Percentiles rank a stretch among this genome's conserved stretches.
Conservation (phyloP, 1,284 basidiomycete genomes). For the Flammula alnicola region DNA sequence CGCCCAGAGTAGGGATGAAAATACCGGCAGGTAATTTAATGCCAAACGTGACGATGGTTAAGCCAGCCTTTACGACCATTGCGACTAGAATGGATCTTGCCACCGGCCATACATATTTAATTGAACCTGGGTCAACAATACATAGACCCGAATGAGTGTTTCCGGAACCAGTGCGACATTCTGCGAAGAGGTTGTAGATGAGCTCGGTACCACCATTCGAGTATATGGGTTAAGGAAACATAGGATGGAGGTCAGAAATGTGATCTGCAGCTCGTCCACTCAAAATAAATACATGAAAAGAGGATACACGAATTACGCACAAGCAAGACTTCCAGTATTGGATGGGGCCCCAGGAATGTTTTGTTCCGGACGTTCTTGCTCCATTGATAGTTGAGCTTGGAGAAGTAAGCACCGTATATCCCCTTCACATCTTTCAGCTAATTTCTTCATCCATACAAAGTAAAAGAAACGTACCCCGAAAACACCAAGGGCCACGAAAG, state of each 20-base stretch:
- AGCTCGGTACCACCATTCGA: constrained; percentile 94
- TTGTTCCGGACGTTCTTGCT: constrained; percentile 79
- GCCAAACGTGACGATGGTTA: constrained; percentile 94
- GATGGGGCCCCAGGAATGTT: constrained; percentile 82
- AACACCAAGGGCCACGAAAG: constrained; percentile 86
- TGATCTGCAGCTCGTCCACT: constrained; percentile 56
- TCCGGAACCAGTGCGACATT: constrained; percentile 66
- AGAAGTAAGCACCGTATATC: constrained; percentile 93
- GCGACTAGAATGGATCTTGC: constrained; percentile 73
- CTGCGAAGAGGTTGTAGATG: constrained; percentile 89
- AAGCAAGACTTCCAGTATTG: constrained; percentile 83
- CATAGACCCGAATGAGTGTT: constrained; percentile 76
- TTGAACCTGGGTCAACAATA: constrained; percentile 62
- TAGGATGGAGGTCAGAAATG: constrained; percentile 73
- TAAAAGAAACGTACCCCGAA: constrained; percentile 66
- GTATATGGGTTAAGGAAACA: constrained; percentile 92
- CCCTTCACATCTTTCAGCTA: constrained; percentile 54
- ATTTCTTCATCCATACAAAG: background rate
- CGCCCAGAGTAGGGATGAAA: constrained; percentile 95
- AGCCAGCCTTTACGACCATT: constrained; percentile 79
- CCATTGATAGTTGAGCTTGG: constrained; percentile 92
- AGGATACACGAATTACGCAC: too few species aligned
- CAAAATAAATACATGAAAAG: background rate
- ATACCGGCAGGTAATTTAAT: constrained; percentile 95
- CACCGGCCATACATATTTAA: constrained; percentile 66